Conservation (phyloP, 169 alveolate species). For the Babesia sp. region DNA sequence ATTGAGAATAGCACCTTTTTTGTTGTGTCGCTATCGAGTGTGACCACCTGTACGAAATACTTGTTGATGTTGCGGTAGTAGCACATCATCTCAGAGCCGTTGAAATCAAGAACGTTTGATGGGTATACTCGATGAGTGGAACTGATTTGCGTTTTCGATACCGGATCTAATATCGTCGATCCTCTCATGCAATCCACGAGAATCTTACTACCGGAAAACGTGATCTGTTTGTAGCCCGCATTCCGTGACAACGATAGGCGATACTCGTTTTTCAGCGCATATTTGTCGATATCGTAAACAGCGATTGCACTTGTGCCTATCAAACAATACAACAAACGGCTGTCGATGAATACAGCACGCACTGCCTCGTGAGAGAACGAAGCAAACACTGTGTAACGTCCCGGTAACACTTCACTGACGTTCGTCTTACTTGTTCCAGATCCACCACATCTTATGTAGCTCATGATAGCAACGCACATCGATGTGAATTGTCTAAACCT, state of each 20-base stretch:
- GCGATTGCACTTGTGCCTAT: slow-evolving; percentile 51
- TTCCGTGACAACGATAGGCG: slow-evolving; percentile 27
- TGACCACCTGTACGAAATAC: slow-evolving; percentile 27
- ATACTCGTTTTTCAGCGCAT: slow-evolving; percentile 11
- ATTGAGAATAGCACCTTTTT: slow-evolving; percentile 38
- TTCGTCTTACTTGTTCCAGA: background rate
- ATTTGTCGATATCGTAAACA: slow-evolving; percentile 49
- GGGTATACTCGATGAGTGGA: slow-evolving; percentile 41
- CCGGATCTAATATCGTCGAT: slow-evolving; percentile 35
- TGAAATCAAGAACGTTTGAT: slow-evolving; percentile 47
- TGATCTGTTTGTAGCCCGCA: slow-evolving; percentile 39
- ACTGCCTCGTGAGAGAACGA: slow-evolving; percentile 61
- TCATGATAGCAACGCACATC: slow-evolving; percentile 8
- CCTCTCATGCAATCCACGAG: slow-evolving; percentile 41
- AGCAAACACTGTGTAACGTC: slow-evolving; percentile 62
- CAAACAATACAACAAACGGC: slow-evolving; percentile 38
- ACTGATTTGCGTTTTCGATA: slow-evolving; percentile 28
- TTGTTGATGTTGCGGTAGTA: slow-evolving; percentile 41
- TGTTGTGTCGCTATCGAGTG: background rate
- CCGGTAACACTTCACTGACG: slow-evolving; percentile 19
- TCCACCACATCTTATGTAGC: slow-evolving; percentile 16
- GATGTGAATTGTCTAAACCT: slow-evolving; percentile 18
- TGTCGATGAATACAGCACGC: slow-evolving; percentile 42
- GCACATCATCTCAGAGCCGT: slow-evolving; percentile 53
- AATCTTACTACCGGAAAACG: slow-evolving; percentile 22